phyloP scores from a whole-genome alignment of 2,329 filamentous ascomycete genomes.

The Cryphonectria naterciae region DNA sequence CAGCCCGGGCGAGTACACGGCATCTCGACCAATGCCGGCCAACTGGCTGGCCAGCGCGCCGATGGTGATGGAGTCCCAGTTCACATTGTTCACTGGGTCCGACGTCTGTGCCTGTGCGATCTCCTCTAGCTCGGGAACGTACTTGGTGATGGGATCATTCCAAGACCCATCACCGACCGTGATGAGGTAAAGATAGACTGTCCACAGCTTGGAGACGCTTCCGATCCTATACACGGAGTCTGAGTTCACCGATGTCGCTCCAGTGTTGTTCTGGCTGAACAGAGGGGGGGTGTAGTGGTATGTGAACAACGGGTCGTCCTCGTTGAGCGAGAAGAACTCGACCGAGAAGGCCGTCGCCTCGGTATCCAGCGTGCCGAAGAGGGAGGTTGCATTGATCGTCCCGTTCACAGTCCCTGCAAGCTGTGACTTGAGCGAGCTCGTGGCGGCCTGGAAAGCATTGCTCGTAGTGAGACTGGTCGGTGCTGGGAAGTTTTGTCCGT shows the following conservation, averaged over 20 bases:
- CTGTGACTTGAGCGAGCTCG: conserved; percentile 1
- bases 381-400: background rate
- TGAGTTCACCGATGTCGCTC: conserved; percentile 35
- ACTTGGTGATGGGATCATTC: conserved; percentile 46
- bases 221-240: conserved; percentile 46
- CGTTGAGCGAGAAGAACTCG: conserved; percentile 30
- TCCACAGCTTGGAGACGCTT: conserved; percentile 51
- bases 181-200: conserved; percentile 46
- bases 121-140: conserved; percentile 45
- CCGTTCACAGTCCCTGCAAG: conserved; percentile 1
- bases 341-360: conserved; percentile 24
- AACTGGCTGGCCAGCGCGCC: conserved; percentile 43
- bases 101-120: conserved; percentile 21
- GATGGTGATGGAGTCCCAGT: conserved; percentile 43
- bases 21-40: conserved; percentile 41
- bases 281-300: conserved; percentile 34
- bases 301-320: conserved; percentile 32
- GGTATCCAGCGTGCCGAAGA: conserved; percentile 13
- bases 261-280: conserved; percentile 28
- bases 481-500: conserved; percentile 16
- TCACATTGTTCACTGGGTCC: conserved; percentile 35
- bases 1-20: background rate
- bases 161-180: conserved; percentile 45
- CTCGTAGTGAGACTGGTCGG: conserved; percentile 7
- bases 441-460: conserved; percentile 7